These are phyloP conservation scores for Botryotinia narcissicola DNA, from an alignment of 2,329 filamentous ascomycete species.

Conservation along the genomic window DNA sequence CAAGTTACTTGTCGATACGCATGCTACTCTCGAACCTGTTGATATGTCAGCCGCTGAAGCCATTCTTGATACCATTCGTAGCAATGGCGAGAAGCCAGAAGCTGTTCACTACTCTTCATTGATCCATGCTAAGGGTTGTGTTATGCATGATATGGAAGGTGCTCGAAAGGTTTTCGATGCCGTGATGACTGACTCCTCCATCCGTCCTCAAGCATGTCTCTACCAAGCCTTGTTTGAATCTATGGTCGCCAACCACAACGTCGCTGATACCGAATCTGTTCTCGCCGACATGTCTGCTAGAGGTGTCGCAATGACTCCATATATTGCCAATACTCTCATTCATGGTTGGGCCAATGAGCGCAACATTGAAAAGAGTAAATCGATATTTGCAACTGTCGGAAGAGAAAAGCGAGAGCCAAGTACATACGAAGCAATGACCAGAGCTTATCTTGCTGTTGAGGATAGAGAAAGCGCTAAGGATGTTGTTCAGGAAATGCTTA, in stretches of 20 bases:
- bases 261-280: conserved; percentile 70
- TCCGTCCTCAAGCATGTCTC: conserved; percentile 76
- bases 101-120: conserved; percentile 94
- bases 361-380: conserved; percentile 73
- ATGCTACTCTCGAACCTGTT: conserved; percentile 89
- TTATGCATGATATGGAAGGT: conserved; percentile 83
- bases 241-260: conserved; percentile 91
- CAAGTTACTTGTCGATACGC: conserved; percentile 93
- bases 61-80: conserved; percentile 75
- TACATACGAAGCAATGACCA: conserved; percentile 98
- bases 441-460: conserved; percentile 83
- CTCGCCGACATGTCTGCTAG: conserved; percentile 72
- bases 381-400: conserved; percentile 76
- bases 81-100: conserved; percentile 73
- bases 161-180: conserved; percentile 80
- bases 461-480: conserved; percentile 71
- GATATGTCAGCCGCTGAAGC: conserved; percentile 85
- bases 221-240: conserved; percentile 97
- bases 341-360: conserved; percentile 90
- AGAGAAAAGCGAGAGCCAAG: conserved; percentile 84
- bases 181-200: conserved; percentile 64
- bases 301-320: conserved; percentile 83
- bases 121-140: conserved; percentile 93
- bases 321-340: conserved; percentile 97
- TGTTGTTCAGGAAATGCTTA: conserved; percentile 87